Conservation (phyloP, 441 rosid species). For the Arabidopsis lyrata region DNA sequence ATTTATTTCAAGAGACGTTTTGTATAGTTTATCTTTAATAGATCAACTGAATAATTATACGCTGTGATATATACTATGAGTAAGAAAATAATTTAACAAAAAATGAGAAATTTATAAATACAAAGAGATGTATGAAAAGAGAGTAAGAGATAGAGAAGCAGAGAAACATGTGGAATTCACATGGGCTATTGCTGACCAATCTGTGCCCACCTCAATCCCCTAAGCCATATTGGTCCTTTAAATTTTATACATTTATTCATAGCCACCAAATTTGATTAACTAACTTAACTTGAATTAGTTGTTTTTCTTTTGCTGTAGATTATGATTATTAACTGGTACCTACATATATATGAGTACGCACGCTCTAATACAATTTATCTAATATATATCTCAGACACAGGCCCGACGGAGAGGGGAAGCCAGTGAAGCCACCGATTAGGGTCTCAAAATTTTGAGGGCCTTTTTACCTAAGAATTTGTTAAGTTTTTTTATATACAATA, state of each 20-base stretch:
- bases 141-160: constrained; percentile 43
- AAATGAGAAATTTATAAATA: neutral
- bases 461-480: no score
- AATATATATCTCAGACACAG: neutral
- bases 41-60: constrained; percentile 5
- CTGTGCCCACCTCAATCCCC: constrained; percentile 45
- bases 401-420: no score
- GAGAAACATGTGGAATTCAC: constrained; percentile 47
- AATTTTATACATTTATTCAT: constrained; percentile 28
- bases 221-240: constrained; percentile 34
- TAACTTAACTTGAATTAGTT: neutral
- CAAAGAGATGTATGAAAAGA: constrained; percentile 34
- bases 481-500: no score
- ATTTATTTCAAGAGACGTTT: neutral
- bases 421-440: no score
- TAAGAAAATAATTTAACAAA: neutral
- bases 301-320: neutral
- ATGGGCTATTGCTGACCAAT: constrained; percentile 45
- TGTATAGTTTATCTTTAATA: neutral
- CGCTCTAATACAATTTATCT: neutral
- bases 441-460: no score
- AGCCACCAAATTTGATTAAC: constrained; percentile 29
- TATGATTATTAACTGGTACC: neutral
- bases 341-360: neutral
- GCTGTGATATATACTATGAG: neutral